Base-by-base conservation (phyloP, 2,329 filamentous ascomycete species). In the Aspergillus sp. region DNA sequence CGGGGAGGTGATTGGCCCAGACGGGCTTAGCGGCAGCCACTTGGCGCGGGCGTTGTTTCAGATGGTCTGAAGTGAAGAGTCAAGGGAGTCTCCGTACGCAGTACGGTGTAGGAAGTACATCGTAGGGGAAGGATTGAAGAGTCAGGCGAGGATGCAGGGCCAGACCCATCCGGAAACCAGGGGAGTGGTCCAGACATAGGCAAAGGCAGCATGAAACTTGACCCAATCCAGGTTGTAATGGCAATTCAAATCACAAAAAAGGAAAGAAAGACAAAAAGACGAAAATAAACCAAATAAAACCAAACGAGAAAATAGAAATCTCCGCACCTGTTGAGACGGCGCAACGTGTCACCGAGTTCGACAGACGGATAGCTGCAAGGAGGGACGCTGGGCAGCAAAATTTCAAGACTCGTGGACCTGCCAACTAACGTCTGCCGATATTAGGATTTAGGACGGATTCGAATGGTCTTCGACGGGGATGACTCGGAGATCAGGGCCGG, bases 291-390 rank as follows among this genome's bases (percentile, higher is more conserved):
- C 6, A 53, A 52, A 52, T 7, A 56, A 52, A 26, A 51, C 24
- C 24, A 9, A 29, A 54, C 12, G 42, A 29, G 54, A 14, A 31
- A 29, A 36, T 24, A 49, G 53, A 26, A 54, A 32, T 53, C 52
- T 57, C 42, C 62, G 58, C 56, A 65, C 65, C 61, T 65, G 55
- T 49, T 36, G 55, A 55, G 14, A 46, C 49, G 51, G 60, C 52
- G 54, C 58, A 64, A 64, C 60, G 65, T 61, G 60, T 66, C 62
- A 61, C 58, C 59, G 57, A 60, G 56, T 50, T 52, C 55, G 50
- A 57, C 55, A 45, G 50, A 59, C 20, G 45, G 56, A 61, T 46
- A 60, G 53, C 65, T 67, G 65, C 65, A 67, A 67, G 65, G 65
- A 65, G 62, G 58, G 56, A 42, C 42, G 51, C 36, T 46, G 47